Evolutionary conservation across 768 basidiomycete genomes (phyloP).

Genomic region (Kwoniella dejecticola): DNA sequence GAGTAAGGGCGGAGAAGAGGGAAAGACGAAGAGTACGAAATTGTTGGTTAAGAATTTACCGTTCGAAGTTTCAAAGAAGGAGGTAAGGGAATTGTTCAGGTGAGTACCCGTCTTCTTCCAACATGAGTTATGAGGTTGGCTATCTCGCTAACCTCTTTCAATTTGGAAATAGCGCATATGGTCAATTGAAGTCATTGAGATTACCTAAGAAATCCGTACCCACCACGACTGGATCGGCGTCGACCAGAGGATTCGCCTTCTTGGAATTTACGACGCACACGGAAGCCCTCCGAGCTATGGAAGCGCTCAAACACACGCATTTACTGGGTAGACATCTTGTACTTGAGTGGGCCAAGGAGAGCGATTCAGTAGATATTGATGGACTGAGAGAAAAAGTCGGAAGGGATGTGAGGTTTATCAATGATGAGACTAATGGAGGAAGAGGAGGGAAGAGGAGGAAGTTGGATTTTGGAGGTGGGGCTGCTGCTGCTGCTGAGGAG

Average conservation of each 20-base stretch:
- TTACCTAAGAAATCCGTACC: slow-evolving; percentile 89
- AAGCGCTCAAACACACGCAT: slow-evolving; percentile 87
- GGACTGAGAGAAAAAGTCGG: slow-evolving; percentile 77
- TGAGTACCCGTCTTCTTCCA: slow-evolving; percentile 59
- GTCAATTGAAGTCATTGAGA: slow-evolving; percentile 89
- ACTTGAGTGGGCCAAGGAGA: slow-evolving; percentile 85
- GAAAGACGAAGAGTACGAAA: slow-evolving; percentile 76
- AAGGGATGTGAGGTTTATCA: slow-evolving; percentile 64
- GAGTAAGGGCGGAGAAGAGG: slow-evolving; percentile 57
- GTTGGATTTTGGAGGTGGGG: slow-evolving; percentile 39
- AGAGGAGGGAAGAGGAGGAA: slow-evolving; percentile 45
- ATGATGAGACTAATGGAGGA: slow-evolving; percentile 40
- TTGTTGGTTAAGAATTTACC: slow-evolving; percentile 98
- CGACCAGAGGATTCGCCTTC: slow-evolving; percentile 86
- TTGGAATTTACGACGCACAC: slow-evolving; percentile 86
- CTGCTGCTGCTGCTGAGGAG: slow-evolving; percentile 28
- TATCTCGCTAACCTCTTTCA: neutral
- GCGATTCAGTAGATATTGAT: slow-evolving; percentile 67
- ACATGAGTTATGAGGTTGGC: neutral
- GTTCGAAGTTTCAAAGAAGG: slow-evolving; percentile 93
- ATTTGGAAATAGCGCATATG: slow-evolving; percentile 72
- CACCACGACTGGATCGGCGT: slow-evolving; percentile 56
- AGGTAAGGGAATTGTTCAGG: slow-evolving; percentile 86
- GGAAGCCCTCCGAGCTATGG: slow-evolving; percentile 87
- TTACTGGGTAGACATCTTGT: slow-evolving; percentile 93